Evolutionary conservation across 2,329 filamentous ascomycete species (phyloP), one percentile per base, ranked within the genome.

Genomic region (Microcera coccophila): DNA sequence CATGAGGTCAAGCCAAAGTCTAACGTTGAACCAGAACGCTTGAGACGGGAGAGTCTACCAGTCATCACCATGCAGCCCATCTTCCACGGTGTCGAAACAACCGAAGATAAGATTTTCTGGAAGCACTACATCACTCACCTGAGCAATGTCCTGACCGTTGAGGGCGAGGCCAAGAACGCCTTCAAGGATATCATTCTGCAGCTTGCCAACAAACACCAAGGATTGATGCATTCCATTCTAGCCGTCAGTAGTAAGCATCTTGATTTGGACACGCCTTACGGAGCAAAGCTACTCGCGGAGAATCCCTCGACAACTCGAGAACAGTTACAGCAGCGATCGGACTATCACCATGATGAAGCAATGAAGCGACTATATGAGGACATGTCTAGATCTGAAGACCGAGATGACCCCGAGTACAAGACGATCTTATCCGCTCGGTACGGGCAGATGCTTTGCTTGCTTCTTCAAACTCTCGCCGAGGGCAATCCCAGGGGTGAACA

Each of bases 151-250:
- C 73, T 95, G 39, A 95, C 87, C 1, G 78, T 95, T 15, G 87
- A 91, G 58, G 84, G 84, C 38, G 87, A 90, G 60, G 77, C 84
- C 47, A 82, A 82, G 46, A 95, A 94, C 54, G 87, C 88, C 2
- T 95, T 95, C 69, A 87, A 87, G 59, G 85, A 89, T 51, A 84
- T 93, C 52, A 71, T 95, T 26, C 73, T 95, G 3, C 87, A 87
- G 2, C 85, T 94, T 70, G 89, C 90, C 3, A 81, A 87, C 32
- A 75, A 83, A 47, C 84, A 95, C 60, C 76, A 82, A 48, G 88
- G 88, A 11, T 72, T 95, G 39, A 95, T 95, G 89, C 90, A 95
- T 62, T 93, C 89, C 10, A 81, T 95, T 38, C 75, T 95, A 40
- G 89, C 87, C 34, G 74, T 95, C 8, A 87, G 89, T 28, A 87